Evolutionary conservation across 371 early-diverging fungal genomes (phyloP), one percentile per base, ranked within the genome.

Genomic region (Mucor plumbeus): DNA sequence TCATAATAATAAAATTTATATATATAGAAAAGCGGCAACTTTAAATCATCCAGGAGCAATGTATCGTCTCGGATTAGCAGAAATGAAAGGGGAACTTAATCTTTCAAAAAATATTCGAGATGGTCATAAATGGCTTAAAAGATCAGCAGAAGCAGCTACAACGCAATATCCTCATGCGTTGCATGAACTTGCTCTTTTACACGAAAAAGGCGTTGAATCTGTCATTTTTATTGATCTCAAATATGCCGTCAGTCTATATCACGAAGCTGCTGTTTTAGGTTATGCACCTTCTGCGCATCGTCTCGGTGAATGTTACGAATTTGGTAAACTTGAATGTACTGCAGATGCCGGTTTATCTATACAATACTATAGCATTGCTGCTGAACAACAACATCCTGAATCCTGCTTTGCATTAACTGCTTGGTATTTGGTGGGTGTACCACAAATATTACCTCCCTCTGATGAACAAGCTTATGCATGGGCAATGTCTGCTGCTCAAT

Each of bases 391-490:
- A 35, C 90, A 98, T 65, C 90, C 93, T 5, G 95, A 97, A 56
- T 95, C 98, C 21, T 92, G 95, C 79, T 90, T 98, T 76, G 95
- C 95, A 3, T 81, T 99, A 34, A 91, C 95, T 19, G 95, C 95
- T 4, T 98, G 98, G 97, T 97, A 97, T 70, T 76, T 99, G n/a
- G 93, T 95, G 1, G 99, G 98, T 19, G 77, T 83, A 10, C 92
- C 92, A n/a, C 82, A 84, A 43, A 79, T 88, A 2, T 75, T 96
- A 26, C 82, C 83, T 13, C 89, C 88, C 48, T 87, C 89, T 54
- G 97, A 98, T 72, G 84, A 87, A n/a, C 88, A 92, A 67, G 97
- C 99, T 11, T 97, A 92, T 79, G 74, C 88, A 54, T 97, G 96
- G 92, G 94, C 94, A 19, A 81, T 87, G 55, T 86, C 87, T 58